Conservation (phyloP, 2,329 filamentous ascomycete genomes). For the Exophiala sp. region DNA sequence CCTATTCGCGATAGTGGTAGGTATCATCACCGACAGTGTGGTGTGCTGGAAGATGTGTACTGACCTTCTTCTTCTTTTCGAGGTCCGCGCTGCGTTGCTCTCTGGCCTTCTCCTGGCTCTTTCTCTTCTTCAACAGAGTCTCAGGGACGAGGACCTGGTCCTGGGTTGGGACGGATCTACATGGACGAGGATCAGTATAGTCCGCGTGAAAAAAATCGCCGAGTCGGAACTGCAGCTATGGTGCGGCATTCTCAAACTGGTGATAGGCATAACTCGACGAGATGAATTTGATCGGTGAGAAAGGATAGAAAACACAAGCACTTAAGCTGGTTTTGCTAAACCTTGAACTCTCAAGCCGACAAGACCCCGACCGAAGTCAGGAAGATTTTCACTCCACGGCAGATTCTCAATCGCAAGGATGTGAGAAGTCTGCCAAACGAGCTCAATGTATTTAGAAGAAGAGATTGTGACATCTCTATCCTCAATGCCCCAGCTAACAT, state of each 20-base stretch:
- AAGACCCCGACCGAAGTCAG: slow-evolving; percentile 63
- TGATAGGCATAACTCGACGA: slow-evolving; percentile 67
- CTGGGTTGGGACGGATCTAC: slow-evolving; percentile 84
- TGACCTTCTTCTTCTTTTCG: slow-evolving; percentile 87
- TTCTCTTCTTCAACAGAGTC: slow-evolving; percentile 99
- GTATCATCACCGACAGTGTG: slow-evolving; percentile 73
- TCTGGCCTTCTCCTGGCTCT: slow-evolving; percentile 98
- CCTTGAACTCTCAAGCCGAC: slow-evolving; percentile 63
- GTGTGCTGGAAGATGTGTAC: slow-evolving; percentile 44
- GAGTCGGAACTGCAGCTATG: slow-evolving; percentile 88
- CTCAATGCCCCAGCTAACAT: slow-evolving; percentile 65
- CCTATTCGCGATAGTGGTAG: slow-evolving; percentile 88
- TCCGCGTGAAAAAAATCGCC: slow-evolving; percentile 74
- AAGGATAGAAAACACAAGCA: slow-evolving; percentile 15
- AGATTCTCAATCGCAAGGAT: slow-evolving; percentile 20
- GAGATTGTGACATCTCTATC: slow-evolving; percentile 64
- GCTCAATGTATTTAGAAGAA: slow-evolving; percentile 75
- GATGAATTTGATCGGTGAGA: slow-evolving; percentile 76
- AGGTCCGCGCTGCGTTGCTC: slow-evolving; percentile 77
- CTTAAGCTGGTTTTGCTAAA: slow-evolving; percentile 21
- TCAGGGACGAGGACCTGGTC: slow-evolving; percentile 97
- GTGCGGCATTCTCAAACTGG: slow-evolving; percentile 87
- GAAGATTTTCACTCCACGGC: slow-evolving; percentile 39
- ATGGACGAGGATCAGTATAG: slow-evolving; percentile 63
- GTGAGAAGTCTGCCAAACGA: slow-evolving; percentile 34